Base-by-base conservation (phyloP, 768 basidiomycete genomes). In the Crucibulum laeve region DNA sequence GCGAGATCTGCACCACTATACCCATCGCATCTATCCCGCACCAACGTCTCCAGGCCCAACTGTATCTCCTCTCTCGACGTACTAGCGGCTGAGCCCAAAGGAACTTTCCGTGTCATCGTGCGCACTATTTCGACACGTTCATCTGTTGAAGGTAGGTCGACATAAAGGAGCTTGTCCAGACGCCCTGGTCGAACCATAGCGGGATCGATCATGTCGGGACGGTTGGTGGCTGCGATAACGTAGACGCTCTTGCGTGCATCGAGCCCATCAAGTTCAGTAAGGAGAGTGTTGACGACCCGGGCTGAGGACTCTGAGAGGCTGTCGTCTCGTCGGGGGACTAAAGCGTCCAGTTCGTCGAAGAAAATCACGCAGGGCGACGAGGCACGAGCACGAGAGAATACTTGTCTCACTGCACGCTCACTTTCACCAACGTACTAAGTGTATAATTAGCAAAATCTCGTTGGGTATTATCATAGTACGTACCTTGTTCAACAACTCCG, bases 121-220 rank as follows among this genome's bases (percentile, higher is more conserved):
- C 80, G 73, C 37, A 93, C 60, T 47, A 97, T 95, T 60, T 96
- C 93, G 4, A 74, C 78, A 17, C 92, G 82, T 61, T 94, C 94
- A 22, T 65, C 57, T 0, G 82, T 50, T 0, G 72, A 67, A 17
- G 93, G 94, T 0, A 95, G 72, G 62, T 95, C 93, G 54, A 96
- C 91, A 54, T 93, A 97, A 33, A 96, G 74, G 4, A 95, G 75
- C 61, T 96, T 96, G 68, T 96, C 94, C 8, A 97, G 76, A 7
- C 94, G 79, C 0, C 94, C 93, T 0, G 94, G 94, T n/a, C 93
- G 87, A 42, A 91, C 90, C 92, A 95, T 94, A 5, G 94, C 93
- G 1, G 93, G 94, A 57, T 97, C 93, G 47, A 96, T 93, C 84
- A 95, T 95, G 67, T 97, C 92, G 1, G 93, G 93, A 10, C 93